Percentiles rank a stretch among this genome's conserved stretches.
Evolutionary conservation across 2,329 filamentous ascomycete species (phyloP).

Genomic region (Orbilia ellipsospora): DNA sequence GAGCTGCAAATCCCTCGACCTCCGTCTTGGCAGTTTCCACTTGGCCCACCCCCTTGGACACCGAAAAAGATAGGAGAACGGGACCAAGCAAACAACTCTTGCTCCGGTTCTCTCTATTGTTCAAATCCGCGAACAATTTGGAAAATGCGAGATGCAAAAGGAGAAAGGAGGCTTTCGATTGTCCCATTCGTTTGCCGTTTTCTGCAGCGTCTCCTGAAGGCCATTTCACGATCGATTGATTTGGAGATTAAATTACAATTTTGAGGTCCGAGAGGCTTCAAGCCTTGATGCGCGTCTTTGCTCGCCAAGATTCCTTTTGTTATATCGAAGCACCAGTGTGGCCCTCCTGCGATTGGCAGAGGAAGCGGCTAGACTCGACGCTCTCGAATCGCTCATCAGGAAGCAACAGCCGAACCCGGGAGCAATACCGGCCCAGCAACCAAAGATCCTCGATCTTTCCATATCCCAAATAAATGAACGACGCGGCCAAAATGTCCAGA

Average conservation of each 20-base stretch:
- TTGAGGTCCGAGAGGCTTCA: not conserved
- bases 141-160: not conserved
- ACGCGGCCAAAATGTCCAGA: constrained; percentile 4
- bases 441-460: not conserved
- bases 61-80: constrained; percentile 18
- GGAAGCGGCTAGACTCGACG: constrained; percentile 34
- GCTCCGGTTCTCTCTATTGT: no score
- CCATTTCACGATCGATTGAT: not conserved
- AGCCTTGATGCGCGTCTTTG: constrained; percentile 20
- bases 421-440: constrained; percentile 22
- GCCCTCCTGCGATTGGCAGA: constrained; percentile 5
- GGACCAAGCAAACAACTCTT: not conserved
- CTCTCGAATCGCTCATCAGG: constrained; percentile 16
- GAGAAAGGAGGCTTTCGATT: not conserved
- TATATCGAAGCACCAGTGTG: constrained; percentile 28
- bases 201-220: constrained; percentile 14
- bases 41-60: constrained; percentile 21
- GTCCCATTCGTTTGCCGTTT: constrained; percentile 6
- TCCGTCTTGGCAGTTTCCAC: constrained; percentile 42
- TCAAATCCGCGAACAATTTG: not conserved
- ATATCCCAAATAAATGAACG: not conserved
- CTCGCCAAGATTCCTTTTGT: constrained; percentile 18
- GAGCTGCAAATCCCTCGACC: constrained; percentile 54
- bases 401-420: constrained; percentile 50
- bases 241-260: not conserved